A percentile compares a stretch with the other conserved stretches of the same genome.
phyloP scores from a whole-genome alignment of 139 green algal species.

The Raphidocelis subcapitata region DNA sequence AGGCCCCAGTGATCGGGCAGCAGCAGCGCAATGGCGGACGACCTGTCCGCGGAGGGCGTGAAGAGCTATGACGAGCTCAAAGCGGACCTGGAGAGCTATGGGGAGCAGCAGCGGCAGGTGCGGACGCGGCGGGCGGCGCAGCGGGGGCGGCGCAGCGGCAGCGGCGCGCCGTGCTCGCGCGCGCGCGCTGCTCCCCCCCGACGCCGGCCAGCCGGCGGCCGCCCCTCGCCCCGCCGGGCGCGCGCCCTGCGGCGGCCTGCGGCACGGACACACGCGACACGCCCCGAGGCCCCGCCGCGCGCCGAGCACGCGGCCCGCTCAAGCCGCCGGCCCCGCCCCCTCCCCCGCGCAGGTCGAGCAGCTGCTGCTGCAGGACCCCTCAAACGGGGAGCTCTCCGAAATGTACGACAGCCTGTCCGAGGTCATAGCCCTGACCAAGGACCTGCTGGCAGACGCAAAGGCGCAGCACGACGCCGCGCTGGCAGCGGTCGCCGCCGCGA shows the following conservation, averaged over 20 bases:
- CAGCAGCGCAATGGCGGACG: background rate
- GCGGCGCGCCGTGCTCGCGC: too few species aligned
- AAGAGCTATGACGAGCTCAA: conserved; percentile 47
- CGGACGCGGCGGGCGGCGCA: too few species aligned
- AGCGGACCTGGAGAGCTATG: conserved; percentile 55
- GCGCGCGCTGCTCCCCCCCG: too few species aligned
- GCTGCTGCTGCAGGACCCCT: conserved; percentile 65
- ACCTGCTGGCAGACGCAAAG: conserved; percentile 58
- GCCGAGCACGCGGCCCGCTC: too few species aligned
- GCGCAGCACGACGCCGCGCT: conserved; percentile 16
- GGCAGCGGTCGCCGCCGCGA: conserved; percentile 5
- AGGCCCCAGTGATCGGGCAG: background rate
- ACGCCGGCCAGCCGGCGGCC: too few species aligned
- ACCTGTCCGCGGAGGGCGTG: too few species aligned
- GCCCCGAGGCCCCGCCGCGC: too few species aligned
- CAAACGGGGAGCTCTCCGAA: conserved; percentile 72
- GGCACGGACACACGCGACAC: too few species aligned
- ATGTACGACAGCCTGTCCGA: conserved; percentile 72
- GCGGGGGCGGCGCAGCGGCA: too few species aligned
- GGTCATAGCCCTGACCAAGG: conserved; percentile 76
- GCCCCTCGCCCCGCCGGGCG: too few species aligned
- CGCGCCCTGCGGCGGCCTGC: too few species aligned
- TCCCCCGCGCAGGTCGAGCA: conserved; percentile 60
- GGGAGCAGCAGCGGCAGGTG: conserved; percentile 56
- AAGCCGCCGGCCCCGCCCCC: background rate